Base-by-base conservation (phyloP, 2,329 filamentous ascomycete species). In the Hymenoscyphus linearis region DNA sequence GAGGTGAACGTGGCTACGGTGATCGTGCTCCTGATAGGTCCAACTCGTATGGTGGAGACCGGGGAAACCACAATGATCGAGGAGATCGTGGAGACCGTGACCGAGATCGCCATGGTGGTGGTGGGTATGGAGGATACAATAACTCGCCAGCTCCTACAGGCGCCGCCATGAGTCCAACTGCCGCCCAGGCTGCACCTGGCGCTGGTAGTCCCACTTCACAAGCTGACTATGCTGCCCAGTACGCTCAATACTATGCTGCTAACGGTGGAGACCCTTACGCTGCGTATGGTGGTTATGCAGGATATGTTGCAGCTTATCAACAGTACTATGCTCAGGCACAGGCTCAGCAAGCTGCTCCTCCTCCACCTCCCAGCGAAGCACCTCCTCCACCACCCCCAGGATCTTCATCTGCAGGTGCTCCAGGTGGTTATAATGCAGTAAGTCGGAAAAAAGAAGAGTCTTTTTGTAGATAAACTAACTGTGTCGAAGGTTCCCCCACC, bases 281-380 rank as follows among this genome's bases (percentile, higher is more conserved):
- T 50, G 86, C 90, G 9, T 97, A 95, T 69, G 93, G 93, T 64
- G 93, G 93, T 59, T 97, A 95, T 75, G 84, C 87, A 68, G 89
- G 88, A 52, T 87, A 87, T 67, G 78, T 83, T 65, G 87, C 89
- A 68, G 87, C 89, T 75, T 91, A 91, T 68, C 86, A 90, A 71
- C 86, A 90, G 69, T 89, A 89, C 68, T 84, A 84, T 67, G 82
- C 82, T 18, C 79, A 79, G 57, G 78, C 78, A 14, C 82, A 84
- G 68, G 79, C 76, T 58, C 72, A 75, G 54, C 76, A 80, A 63
- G 76, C 81, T 58, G 64, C 64, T 57, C 52, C 63, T 53, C 77
- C 79, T 59, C 72, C 80, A 64, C 75, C 80, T 63, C 69, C 73
- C 53, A 69, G 76, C 60, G 76, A 80, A 63, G 70, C 73, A 25